Conservation (phyloP, 139 green algal genomes). For the Chlorella sp. region DNA sequence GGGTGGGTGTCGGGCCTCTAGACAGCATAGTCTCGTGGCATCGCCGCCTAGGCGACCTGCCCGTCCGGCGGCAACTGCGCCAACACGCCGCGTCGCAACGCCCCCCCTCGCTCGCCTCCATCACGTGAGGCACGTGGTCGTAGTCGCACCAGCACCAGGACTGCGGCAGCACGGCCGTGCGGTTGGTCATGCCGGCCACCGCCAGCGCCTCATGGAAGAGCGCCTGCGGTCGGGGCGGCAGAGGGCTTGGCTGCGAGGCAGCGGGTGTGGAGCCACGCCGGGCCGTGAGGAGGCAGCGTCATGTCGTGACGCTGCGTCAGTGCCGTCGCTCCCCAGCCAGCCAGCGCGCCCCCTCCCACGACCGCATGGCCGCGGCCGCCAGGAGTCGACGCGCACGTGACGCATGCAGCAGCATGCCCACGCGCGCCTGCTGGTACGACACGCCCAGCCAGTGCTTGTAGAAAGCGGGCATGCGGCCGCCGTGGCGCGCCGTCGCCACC, state of each 20-base stretch:
- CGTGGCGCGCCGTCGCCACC: background rate
- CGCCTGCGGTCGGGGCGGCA: too few relatives aligned
- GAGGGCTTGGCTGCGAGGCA: too few relatives aligned
- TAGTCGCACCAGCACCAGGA: constrained; percentile 36
- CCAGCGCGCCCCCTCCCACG: too few relatives aligned
- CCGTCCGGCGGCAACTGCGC: background rate
- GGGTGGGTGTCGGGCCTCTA: background rate
- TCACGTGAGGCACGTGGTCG: constrained; percentile 28
- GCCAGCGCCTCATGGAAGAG: constrained; percentile 34
- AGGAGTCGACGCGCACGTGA: too few relatives aligned
- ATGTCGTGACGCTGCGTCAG: too few relatives aligned
- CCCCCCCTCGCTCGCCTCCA: background rate
- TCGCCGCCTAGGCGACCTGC: too few relatives aligned
- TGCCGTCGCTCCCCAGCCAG: too few relatives aligned
- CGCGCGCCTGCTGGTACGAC: constrained; percentile 24
- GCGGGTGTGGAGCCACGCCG: too few relatives aligned
- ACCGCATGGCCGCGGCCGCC: too few relatives aligned
- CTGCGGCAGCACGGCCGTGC: constrained; percentile 34
- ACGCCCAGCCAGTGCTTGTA: constrained; percentile 21
- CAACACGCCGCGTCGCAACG: background rate
- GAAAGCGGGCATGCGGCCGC: constrained; percentile 8
- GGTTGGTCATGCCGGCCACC: constrained; percentile 16
- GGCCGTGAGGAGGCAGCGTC: too few relatives aligned
- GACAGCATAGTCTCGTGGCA: too few relatives aligned
- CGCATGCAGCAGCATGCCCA: too few relatives aligned